phyloP scores from a whole-genome alignment of 345 rosid genomes.

The Angophora floribunda region DNA sequence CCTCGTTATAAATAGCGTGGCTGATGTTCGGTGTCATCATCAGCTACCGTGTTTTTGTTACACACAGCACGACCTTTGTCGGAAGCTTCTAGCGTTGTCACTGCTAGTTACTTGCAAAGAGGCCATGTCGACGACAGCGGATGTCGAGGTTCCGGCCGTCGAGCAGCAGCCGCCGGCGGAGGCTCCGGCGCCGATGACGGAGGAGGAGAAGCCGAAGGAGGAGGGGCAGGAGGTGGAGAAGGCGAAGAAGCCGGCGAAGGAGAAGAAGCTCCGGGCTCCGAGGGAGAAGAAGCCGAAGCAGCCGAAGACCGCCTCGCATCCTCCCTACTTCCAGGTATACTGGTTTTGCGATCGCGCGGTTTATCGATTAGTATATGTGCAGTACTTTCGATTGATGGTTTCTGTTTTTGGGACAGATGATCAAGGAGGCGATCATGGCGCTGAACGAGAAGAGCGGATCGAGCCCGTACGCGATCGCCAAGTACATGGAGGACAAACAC shows the following conservation, averaged over 20 bases:
- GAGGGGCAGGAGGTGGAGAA: constrained; percentile 21
- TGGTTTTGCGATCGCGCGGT: neutral
- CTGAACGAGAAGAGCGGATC: constrained; percentile 70
- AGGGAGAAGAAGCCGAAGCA: constrained; percentile 30
- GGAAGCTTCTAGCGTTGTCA: neutral
- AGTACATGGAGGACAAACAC: constrained; percentile 73
- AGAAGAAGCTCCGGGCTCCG: constrained; percentile 20
- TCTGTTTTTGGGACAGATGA: constrained; percentile 41
- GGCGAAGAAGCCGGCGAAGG: constrained; percentile 15
- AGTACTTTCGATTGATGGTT: neutral
- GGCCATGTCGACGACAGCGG: constrained; percentile 16
- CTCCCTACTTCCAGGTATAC: constrained; percentile 69
- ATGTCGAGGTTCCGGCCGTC: constrained; percentile 6
- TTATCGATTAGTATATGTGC: neutral
- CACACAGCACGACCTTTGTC: neutral
- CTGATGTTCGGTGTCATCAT: neutral
- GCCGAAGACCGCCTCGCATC: constrained; percentile 50
- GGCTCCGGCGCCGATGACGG: constrained; percentile 1
- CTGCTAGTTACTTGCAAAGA: neutral
- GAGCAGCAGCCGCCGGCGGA: neutral
- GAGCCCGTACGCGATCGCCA: constrained; percentile 77
- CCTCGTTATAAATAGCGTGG: constrained; percentile 14
- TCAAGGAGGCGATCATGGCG: constrained; percentile 55
- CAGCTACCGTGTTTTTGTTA: neutral
- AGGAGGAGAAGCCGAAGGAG: neutral